Percentiles rank a stretch among this genome's conserved stretches.
These are phyloP conservation scores for Strobilomyces confusus DNA, from an alignment of 768 basidiomycete genomes.

Conservation along the genomic window DNA sequence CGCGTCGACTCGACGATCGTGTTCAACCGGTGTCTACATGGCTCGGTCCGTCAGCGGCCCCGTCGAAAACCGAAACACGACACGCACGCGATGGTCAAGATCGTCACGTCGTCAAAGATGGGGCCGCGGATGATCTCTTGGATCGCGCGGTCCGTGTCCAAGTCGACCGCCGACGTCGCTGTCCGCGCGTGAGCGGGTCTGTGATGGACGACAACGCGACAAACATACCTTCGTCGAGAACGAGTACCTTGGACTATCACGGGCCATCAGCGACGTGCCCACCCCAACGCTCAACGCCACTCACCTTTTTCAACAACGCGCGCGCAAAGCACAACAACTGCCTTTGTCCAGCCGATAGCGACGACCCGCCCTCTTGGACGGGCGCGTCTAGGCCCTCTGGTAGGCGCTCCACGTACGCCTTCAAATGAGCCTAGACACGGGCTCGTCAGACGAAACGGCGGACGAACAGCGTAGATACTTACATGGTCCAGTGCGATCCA, in stretches of 20 bases:
- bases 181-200: not conserved
- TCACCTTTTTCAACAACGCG: slow-evolving; percentile 72
- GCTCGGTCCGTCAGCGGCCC: not conserved
- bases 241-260: slow-evolving; percentile 72
- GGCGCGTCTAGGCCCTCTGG: slow-evolving; percentile 67
- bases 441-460: not conserved
- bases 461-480: not conserved
- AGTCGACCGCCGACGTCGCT: slow-evolving; percentile 88
- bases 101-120: slow-evolving; percentile 73
- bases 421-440: slow-evolving; percentile 53
- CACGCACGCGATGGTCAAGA: slow-evolving; percentile 80
- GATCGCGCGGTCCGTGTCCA: slow-evolving; percentile 85
- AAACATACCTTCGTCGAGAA: slow-evolving; percentile 81
- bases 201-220: too few species aligned
- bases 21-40: slow-evolving; percentile 66
- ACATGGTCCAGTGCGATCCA: slow-evolving; percentile 82
- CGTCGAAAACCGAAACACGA: not conserved
- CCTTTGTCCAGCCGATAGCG: slow-evolving; percentile 79
- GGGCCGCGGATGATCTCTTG: slow-evolving; percentile 84
- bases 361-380: slow-evolving; percentile 75
- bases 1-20: slow-evolving; percentile 81
- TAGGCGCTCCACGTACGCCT: slow-evolving; percentile 61
- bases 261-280: not conserved
- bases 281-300: not conserved
- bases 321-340: slow-evolving; percentile 89